These are phyloP conservation scores for Ustilago trichophora DNA, from an alignment of 1,284 basidiomycete species.

Conservation along the genomic window DNA sequence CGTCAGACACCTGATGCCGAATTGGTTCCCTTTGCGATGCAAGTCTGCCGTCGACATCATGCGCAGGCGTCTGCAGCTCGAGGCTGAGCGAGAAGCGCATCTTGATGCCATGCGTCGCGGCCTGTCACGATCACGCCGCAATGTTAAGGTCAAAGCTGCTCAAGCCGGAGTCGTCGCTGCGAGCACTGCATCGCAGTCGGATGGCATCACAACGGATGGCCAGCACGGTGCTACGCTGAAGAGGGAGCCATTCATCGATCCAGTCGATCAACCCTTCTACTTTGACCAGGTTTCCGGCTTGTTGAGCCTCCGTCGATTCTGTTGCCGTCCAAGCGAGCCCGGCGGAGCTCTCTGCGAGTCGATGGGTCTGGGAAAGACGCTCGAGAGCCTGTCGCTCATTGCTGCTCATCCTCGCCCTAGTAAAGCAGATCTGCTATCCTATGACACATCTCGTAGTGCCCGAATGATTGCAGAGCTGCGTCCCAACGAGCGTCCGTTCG, in stretches of 20 bases:
- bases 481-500: conserved; percentile 21
- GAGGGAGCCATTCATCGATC: conserved; percentile 42
- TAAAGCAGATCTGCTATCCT: conserved; percentile 13
- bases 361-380: conserved; percentile 53
- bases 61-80: conserved; percentile 23
- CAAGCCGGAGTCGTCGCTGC: background rate
- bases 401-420: conserved; percentile 38
- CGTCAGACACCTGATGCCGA: conserved; percentile 23
- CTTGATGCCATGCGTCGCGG: conserved; percentile 26
- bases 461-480: conserved; percentile 28
- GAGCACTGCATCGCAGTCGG: background rate
- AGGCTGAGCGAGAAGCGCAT: conserved; percentile 24
- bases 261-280: conserved; percentile 27
- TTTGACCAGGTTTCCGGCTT: conserved; percentile 45
- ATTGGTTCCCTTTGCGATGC: conserved; percentile 40
- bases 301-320: conserved; percentile 36
- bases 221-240: conserved; percentile 8
- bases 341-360: conserved; percentile 53
- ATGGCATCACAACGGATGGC: background rate
- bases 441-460: conserved; percentile 44
- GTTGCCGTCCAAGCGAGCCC: conserved; percentile 34
- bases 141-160: conserved; percentile 21
- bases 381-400: conserved; percentile 45
- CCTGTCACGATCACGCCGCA: conserved; percentile 21
- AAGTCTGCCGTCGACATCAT: conserved; percentile 15